These are phyloP conservation scores for Aspergillus sparsus DNA, from an alignment of 495 filamentous ascomycete genomes.

Conservation along the genomic window DNA sequence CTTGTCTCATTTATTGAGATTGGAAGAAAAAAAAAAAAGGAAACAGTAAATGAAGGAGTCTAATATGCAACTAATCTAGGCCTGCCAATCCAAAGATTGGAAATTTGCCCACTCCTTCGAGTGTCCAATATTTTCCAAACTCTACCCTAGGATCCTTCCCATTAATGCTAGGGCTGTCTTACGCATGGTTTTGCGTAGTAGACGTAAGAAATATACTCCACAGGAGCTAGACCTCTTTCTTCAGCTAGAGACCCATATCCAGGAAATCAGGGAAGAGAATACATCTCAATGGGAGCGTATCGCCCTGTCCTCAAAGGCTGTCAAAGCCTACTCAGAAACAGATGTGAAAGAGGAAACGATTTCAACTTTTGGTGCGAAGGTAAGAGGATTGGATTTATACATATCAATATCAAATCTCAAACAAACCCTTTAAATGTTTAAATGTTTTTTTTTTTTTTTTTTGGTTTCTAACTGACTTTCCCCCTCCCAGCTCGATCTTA, in stretches of 20 bases:
- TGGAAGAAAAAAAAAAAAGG: no score
- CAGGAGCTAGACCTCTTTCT: constrained; percentile 45
- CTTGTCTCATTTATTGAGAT: neutral
- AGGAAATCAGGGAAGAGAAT: constrained; percentile 40
- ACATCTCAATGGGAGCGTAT: constrained; percentile 49
- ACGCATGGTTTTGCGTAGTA: constrained; percentile 50
- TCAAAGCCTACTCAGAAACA: constrained; percentile 52
- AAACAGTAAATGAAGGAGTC: constrained; percentile 4
- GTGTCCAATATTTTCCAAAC: constrained; percentile 53
- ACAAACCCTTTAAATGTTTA: neutral
- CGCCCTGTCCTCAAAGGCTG: constrained; percentile 53
- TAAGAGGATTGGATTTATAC: constrained; percentile 22
- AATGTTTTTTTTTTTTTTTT: no score
- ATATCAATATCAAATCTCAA: neutral
- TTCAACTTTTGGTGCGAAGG: constrained; percentile 44
- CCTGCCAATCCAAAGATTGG: constrained; percentile 65
- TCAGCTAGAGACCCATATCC: constrained; percentile 50
- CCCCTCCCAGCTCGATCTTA: constrained; percentile 48
- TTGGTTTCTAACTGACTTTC: neutral
- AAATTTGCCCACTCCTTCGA: constrained; percentile 59
- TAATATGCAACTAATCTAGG: constrained; percentile 36
- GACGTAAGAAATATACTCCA: constrained; percentile 34
- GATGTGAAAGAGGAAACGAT: constrained; percentile 43
- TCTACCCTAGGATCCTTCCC: constrained; percentile 53
- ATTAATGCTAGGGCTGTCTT: constrained; percentile 58